Base-by-base conservation (phyloP, 73 alveolate species). In the Urostyla sp. region DNA sequence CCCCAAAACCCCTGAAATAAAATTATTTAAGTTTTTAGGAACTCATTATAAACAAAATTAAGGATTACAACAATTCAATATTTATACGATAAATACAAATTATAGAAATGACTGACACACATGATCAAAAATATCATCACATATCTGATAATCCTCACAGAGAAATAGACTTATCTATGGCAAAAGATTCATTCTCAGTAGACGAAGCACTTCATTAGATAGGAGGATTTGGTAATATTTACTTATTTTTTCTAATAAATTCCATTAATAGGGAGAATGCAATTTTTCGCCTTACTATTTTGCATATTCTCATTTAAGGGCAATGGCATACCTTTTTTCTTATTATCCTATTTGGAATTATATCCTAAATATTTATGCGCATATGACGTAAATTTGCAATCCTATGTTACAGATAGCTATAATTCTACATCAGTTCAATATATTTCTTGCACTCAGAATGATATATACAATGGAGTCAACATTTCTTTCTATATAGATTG, bases 251-350 rank as follows among this genome's bases (percentile, higher is more conserved):
- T n/a, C n/a, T n/a, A n/a, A n/a, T n/a, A n/a, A n/a, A n/a, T 31
- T 16, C 7, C 13, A 55, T 16, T 6, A 8, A 6, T 24, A 55
- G 72, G 72, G 28, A 16, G 16, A 6, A 26, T 55, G 24, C 30
- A 55, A 21, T 55, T 10, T 21, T 55, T 18, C 28, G 4, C 72
- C 8, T 16, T 26, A 3, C 23, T 55, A 13, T 11, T 55, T 21
- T 30, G 23, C 18, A 20, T 24, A 11, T 16, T 55, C 7, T 6
- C 28, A 5, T 55, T 26, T 55, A 8, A 7, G 40, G 23, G 61
- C 11, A 63, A 63, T 63, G 79, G 79, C 37, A 52, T 35, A n/a
- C 61, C 53, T 6, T 50, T 73, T 23, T 73, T 52, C 44, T 73
- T 60, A 7, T 31, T 73, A 60, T 30, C 85, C 26, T 73, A 73